Conservation (phyloP, 768 basidiomycete genomes). For the Podaxis sp. region DNA sequence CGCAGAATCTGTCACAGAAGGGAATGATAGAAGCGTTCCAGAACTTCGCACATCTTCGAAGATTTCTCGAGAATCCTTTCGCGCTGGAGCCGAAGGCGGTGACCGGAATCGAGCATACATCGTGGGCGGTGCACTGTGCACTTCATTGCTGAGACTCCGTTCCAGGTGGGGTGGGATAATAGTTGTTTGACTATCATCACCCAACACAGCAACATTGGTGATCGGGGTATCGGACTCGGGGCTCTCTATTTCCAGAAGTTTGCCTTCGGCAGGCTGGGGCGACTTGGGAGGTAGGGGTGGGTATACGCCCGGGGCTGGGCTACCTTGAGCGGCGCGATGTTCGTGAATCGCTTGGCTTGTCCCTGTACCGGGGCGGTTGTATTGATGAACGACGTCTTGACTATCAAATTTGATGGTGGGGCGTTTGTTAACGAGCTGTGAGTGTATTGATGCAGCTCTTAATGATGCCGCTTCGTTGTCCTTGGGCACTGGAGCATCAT, state of each 20-base stretch:
- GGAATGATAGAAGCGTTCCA: constrained; percentile 45
- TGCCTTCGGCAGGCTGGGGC: constrained; percentile 22
- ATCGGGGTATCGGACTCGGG: constrained; percentile 1
- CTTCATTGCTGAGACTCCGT: constrained; percentile 26
- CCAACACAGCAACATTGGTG: constrained; percentile 5
- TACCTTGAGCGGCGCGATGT: constrained; percentile 39
- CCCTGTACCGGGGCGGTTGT: constrained; percentile 56
- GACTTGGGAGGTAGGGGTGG: constrained; percentile 28
- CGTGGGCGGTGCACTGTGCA: constrained; percentile 47
- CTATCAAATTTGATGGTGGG: constrained; percentile 78
- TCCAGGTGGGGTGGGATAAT: constrained; percentile 29
- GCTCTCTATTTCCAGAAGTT: constrained; percentile 28
- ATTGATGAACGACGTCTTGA: constrained; percentile 74
- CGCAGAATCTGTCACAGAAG: constrained; percentile 51
- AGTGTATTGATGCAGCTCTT: constrained; percentile 34
- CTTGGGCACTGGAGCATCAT: constrained; percentile 80
- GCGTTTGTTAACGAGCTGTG: constrained; percentile 34
- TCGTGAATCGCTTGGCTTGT: constrained; percentile 46
- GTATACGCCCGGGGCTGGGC: constrained; percentile 27
- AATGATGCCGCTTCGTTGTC: constrained; percentile 37
- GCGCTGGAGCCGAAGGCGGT: constrained; percentile 14
- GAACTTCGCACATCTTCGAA: constrained; percentile 28
- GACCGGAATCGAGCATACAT: constrained; percentile 31
- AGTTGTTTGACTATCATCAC: constrained; percentile 24
- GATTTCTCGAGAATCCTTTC: constrained; percentile 36